Evolutionary conservation across 2,329 filamentous ascomycete genomes (phyloP).

Genomic region (Clathrospora elynae): DNA sequence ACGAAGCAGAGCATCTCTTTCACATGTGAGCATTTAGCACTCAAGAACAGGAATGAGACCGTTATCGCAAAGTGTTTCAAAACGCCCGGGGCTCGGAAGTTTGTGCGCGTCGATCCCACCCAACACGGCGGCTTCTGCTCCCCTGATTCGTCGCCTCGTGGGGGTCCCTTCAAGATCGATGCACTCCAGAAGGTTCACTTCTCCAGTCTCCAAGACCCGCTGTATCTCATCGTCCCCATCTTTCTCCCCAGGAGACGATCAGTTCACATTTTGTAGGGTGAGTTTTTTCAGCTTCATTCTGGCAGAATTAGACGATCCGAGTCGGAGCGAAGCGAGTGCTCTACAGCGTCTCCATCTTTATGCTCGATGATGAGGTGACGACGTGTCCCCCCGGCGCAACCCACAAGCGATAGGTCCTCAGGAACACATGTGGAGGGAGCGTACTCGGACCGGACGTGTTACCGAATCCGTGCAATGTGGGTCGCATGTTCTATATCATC

Average conservation of each 20-base stretch:
- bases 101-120: conserved; percentile 21
- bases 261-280: conserved; percentile 9
- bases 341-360: conserved; percentile 7
- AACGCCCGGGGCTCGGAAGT: conserved; percentile 11
- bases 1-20: no score
- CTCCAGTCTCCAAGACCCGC: conserved; percentile 16
- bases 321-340: not conserved
- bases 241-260: conserved; percentile 15
- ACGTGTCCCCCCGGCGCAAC: conserved; percentile 15
- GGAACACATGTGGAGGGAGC: conserved; percentile 5
- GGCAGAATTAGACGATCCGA: not conserved
- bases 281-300: not conserved
- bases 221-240: conserved; percentile 13
- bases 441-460: conserved; percentile 5
- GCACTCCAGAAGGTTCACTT: conserved; percentile 5
- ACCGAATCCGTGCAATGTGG: conserved; percentile 13
- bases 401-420: conserved; percentile 12
- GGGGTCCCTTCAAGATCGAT: conserved; percentile 10
- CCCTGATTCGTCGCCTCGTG: conserved; percentile 16
- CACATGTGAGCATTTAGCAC: conserved; percentile 3
- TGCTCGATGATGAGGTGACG: conserved; percentile 3
- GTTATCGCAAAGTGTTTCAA: conserved; percentile 21
- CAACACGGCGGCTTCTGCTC: conserved; percentile 20
- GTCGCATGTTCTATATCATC: conserved; percentile 6
- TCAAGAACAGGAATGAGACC: no score